Conservation (phyloP, 306 rosid species). For the Gillenia trifoliata region DNA sequence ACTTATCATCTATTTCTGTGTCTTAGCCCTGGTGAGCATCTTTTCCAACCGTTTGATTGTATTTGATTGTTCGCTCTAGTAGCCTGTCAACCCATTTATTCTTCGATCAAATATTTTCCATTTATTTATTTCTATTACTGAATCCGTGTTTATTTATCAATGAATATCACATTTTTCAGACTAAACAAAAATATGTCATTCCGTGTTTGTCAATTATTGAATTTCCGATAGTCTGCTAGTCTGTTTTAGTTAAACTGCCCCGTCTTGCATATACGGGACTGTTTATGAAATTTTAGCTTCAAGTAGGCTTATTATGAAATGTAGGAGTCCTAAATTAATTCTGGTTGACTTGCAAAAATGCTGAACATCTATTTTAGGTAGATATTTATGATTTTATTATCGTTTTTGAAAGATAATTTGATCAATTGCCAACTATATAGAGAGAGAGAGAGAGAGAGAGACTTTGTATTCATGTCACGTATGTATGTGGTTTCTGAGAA, state of each 20-base stretch:
- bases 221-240: not conserved
- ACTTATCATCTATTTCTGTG: slow-evolving; percentile 74
- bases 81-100: not conserved
- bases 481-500: not conserved
- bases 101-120: not conserved
- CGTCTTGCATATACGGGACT: not conserved
- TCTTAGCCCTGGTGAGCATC: slow-evolving; percentile 66
- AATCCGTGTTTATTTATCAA: not conserved
- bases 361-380: not conserved
- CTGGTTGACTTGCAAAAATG: not conserved
- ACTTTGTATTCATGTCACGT: not conserved
- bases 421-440: not conserved
- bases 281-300: not conserved
- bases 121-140: not conserved
- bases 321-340: not conserved
- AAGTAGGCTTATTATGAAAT: not conserved
- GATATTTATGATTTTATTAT: not conserved
- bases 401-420: not conserved
- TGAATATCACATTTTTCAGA: not conserved
- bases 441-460: not conserved
- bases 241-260: not conserved
- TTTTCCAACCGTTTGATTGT: slow-evolving; percentile 2
- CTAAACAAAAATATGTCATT: not conserved
- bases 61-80: not conserved
- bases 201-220: not conserved